These are phyloP conservation scores for Phytophthora sansomeana DNA, from an alignment of 352 stramenopile genomes.

Conservation along the genomic window DNA sequence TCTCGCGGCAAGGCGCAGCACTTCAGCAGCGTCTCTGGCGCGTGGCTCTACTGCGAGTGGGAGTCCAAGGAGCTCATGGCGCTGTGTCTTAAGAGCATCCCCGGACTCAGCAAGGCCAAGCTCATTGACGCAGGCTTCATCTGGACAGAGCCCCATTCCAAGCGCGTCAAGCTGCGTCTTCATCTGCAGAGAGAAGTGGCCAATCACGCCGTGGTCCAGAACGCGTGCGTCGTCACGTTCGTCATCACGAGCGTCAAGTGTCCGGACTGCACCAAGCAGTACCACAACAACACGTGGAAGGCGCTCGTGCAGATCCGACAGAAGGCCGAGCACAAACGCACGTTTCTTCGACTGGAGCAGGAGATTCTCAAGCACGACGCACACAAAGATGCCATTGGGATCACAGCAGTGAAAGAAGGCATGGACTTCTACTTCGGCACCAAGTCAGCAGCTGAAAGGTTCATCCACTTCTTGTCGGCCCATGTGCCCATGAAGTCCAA, in stretches of 20 bases:
- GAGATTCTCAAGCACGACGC: constrained; percentile 80
- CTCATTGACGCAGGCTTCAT: constrained; percentile 82
- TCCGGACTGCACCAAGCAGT: constrained; percentile 77
- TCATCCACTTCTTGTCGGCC: constrained; percentile 67
- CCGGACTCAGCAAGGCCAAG: constrained; percentile 70
- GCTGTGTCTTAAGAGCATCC: constrained; percentile 79
- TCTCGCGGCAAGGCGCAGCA: constrained; percentile 55
- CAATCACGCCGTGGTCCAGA: constrained; percentile 76
- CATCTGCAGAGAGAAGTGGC: constrained; percentile 75
- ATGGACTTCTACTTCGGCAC: constrained; percentile 85
- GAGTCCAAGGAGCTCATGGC: constrained; percentile 83
- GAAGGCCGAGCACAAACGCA: constrained; percentile 80
- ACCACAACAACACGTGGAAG: constrained; percentile 73
- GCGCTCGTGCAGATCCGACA: constrained; percentile 82
- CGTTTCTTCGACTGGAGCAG: constrained; percentile 75
- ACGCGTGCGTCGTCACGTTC: constrained; percentile 73
- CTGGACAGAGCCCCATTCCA: constrained; percentile 87
- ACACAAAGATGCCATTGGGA: constrained; percentile 69
- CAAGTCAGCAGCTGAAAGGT: constrained; percentile 61
- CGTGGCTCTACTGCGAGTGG: constrained; percentile 71
- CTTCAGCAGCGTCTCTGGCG: constrained; percentile 43
- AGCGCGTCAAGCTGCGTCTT: constrained; percentile 79
- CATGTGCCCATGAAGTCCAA: constrained; percentile 79
- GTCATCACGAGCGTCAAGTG: constrained; percentile 72
- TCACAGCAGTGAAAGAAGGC: constrained; percentile 70